Evolutionary conservation across 139 green algal species (phyloP), one percentile per base, ranked within the genome.

Genomic region (Chlamydomonas urium): DNA sequence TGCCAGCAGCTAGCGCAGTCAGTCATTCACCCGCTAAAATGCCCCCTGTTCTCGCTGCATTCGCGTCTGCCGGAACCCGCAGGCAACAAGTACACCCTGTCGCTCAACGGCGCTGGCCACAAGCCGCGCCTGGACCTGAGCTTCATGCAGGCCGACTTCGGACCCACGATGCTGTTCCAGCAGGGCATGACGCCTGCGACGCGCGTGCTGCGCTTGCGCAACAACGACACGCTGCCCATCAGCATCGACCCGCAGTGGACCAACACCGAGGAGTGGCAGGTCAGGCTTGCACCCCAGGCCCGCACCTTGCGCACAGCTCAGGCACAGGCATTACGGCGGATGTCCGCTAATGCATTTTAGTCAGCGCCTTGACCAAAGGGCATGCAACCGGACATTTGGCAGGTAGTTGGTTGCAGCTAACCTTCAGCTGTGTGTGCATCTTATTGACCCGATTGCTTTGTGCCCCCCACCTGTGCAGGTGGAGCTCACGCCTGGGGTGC

Each of bases 81-180:
- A 56, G 45, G 53, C 17, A 63, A 73, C 47, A 62, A 45, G 35
- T 94, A 94, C 79, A 60, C 58, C 35, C 47, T 94, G 50, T n/a
- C 59, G 31, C 76, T 94, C 42, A 75, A 63, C 29, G 90, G 84
- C 29, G 66, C 73, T 0, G 86, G 85, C 37, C 88, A 95, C 77
- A 88, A 86, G 68, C 89, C 90, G 33, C 79, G 76, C 14, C 83
- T 95, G 23, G 53, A 88, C 65, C 80, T 93, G 26, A 85, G 70
- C 67, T 93, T 89, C 75, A 50, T 75, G 6, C 75, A 60, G 45
- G 75, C 91, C 57, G 84, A 92, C 81, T 95, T 94, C 71, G 90
- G 90, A 17, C 38, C 79, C 4, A 79, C 75, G 34, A 80, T 87
- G 10, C 23, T 94, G 42, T 81, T 73, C 56, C 69, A 86, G 70